These are phyloP conservation scores for Vitis rotundifolia DNA, from an alignment of 164 flowering plant species.

Conservation along the genomic window DNA sequence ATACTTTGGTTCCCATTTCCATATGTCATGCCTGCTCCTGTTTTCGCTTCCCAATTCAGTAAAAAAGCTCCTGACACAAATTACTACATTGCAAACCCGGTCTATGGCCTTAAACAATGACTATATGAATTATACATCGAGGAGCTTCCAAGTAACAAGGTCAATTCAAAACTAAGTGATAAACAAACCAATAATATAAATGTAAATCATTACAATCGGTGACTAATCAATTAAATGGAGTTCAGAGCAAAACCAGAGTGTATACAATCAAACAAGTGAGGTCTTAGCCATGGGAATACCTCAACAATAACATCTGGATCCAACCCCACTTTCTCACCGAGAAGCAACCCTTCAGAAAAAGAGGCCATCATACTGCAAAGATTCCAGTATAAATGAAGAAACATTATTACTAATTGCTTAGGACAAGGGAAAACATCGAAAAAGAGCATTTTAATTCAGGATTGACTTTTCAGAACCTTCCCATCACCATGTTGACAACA, in stretches of 20 bases:
- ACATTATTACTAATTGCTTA: not conserved
- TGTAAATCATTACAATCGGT: too few relatives aligned
- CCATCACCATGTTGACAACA: constrained; percentile 98
- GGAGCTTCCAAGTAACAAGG: not conserved
- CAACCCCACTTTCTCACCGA: constrained; percentile 82
- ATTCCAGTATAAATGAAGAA: not conserved
- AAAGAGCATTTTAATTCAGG: not conserved
- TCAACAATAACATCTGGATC: constrained; percentile 78
- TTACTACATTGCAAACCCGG: not conserved
- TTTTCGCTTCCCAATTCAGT: too few relatives aligned
- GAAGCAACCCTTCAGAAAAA: constrained; percentile 90
- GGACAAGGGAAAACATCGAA: not conserved
- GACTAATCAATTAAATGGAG: not conserved
- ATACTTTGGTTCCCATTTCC: too few relatives aligned
- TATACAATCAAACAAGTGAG: not conserved
- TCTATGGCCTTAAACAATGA: not conserved
- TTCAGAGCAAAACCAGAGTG: not conserved
- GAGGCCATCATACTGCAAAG: constrained; percentile 93
- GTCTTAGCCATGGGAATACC: constrained; percentile 39
- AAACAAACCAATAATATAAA: too few relatives aligned
- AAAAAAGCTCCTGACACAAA: not conserved
- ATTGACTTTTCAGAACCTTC: constrained; percentile 55
- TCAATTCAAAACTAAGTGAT: too few relatives aligned
- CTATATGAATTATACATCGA: not conserved
- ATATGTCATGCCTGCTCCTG: too few relatives aligned